Evolutionary conservation across 495 filamentous ascomycete species (phyloP).

Genomic region (Talaromyces trachyspermus): DNA sequence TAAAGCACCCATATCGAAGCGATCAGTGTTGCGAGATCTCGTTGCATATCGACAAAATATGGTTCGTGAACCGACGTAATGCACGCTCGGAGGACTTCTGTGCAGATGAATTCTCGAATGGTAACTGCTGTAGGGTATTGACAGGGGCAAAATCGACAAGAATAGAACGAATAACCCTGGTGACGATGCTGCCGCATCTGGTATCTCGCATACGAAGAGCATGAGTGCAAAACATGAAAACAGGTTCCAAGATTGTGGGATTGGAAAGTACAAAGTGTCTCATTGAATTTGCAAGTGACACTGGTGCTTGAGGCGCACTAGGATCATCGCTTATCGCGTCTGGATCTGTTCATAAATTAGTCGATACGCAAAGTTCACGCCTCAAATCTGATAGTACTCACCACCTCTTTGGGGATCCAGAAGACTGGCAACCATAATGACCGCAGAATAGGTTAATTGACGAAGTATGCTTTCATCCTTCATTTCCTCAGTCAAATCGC

Average conservation of each 20-base stretch:
- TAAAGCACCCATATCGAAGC: constrained; percentile 76
- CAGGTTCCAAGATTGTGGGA: constrained; percentile 70
- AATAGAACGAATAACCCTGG: constrained; percentile 75
- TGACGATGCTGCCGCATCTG: constrained; percentile 76
- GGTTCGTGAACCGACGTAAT: constrained; percentile 87
- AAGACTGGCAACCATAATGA: constrained; percentile 81
- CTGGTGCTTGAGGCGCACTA: constrained; percentile 27
- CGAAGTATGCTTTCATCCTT: constrained; percentile 93
- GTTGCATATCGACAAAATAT: constrained; percentile 95
- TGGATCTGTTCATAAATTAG: constrained; percentile 22
- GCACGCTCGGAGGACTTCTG: constrained; percentile 72
- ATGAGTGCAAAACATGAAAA: constrained; percentile 87
- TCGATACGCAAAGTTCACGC: no score
- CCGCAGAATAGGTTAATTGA: constrained; percentile 85
- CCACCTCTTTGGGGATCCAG: constrained; percentile 63
- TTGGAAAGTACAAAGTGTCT: constrained; percentile 76
- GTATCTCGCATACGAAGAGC: constrained; percentile 87
- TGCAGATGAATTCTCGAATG: constrained; percentile 86
- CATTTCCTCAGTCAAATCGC: constrained; percentile 87
- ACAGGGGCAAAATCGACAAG: constrained; percentile 64
- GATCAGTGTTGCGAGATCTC: constrained; percentile 83
- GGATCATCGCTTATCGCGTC: constrained; percentile 35
- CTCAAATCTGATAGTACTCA: no score
- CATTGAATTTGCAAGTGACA: constrained; percentile 43
- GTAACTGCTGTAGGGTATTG: constrained; percentile 50